Evolutionary conservation across 2,329 filamentous ascomycete genomes (phyloP), one percentile per base, ranked within the genome.

Genomic region (Penicillium sp.): DNA sequence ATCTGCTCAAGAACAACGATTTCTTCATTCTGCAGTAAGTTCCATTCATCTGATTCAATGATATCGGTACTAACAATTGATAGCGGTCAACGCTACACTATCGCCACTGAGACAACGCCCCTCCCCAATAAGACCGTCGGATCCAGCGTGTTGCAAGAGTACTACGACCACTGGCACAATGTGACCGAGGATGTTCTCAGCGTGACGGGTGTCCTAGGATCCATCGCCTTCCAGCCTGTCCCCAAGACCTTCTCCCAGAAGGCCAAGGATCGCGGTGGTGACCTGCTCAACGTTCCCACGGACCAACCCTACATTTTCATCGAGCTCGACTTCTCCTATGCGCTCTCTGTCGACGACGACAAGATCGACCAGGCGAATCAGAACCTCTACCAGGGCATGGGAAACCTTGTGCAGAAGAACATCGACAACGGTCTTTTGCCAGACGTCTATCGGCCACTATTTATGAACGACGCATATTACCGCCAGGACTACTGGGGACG

Each of bases 391-490:
- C 61, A 59, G 2, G 73, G 71, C 5, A 61, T 73, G 45, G 61
- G 61, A n/a, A 67, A 68, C 10, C 48, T 69, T 2, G 64, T 75
- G 7, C 60, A 67, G 15, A 60, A 66, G 26, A 73, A 66, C 46
- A 68, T 70, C 32, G 52, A 68, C 6, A 49, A 67, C 8, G 72
- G 70, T 9, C 60, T 65, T 4, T 60, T 76, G 15, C 69, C 74
- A 0, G 66, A 75, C 23, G 71, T 69, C 5, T 75, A 77, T 50
- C 60, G 72, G 12, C 76, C 76, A 7, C 59, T 78, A 4, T 79
- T 79, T 58, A 76, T 77, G 70, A 78, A 77, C 48, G 76, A 78
- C 40, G 69, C 68, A 8, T 73, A 78, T 59, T 70, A 66, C 48
- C 60, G 68, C 26, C 75, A 79, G 64, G 73, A 77, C 46, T 78